Base-by-base conservation (phyloP, 2,329 filamentous ascomycete species). In the Cladophialophora exuberans region DNA sequence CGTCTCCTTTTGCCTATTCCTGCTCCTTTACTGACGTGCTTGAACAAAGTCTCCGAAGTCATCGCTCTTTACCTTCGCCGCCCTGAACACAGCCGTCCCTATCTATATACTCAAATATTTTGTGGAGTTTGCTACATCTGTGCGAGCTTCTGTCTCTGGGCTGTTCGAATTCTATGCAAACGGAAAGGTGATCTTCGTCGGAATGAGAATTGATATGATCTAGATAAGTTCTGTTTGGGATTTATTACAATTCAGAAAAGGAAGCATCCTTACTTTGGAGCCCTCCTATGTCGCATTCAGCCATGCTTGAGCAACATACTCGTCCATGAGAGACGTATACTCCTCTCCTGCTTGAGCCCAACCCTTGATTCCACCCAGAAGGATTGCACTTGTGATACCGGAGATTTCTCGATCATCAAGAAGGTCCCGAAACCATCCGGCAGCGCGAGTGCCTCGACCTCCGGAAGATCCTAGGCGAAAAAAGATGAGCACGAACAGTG, bases 361-460 rank as follows among this genome's bases (percentile, higher is more conserved):
- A 38, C 66, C 69, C 17, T 60, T 64, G 38, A 72, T 65, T 1
- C 69, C 70, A 17, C 62, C 69, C 13, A 47, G 39, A 4, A 72
- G 59, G 1, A 66, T 64, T 7, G 67, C 41, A 56, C 48, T 59
- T n/a, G n/a, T 52, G 23, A 62, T 59, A 6, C 43, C 49, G 9
- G 15, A 6, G 31, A 53, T 22, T 4, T 48, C 64, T 30, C 72
- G 64, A 1, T 76, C 70, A 2, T 68, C 63, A 20, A 84, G 65
- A 54, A 82, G 71, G 62, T 84, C 82, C 6, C 70, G 71, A 64
- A 84, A 79, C 81, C 81, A 84, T 6, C 73, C 75, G 1, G 79
- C 79, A 1, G 79, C 76, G 15, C 82, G 74, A 2, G 72, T 77
- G 3, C 81, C 83, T 2, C 82, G 78, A 3, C 82, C 82, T 2